A percentile compares a stretch with the other conserved stretches of the same genome.
phyloP scores from a whole-genome alignment of 1,139 yeast species.

The Geotrichum bryndzae region DNA sequence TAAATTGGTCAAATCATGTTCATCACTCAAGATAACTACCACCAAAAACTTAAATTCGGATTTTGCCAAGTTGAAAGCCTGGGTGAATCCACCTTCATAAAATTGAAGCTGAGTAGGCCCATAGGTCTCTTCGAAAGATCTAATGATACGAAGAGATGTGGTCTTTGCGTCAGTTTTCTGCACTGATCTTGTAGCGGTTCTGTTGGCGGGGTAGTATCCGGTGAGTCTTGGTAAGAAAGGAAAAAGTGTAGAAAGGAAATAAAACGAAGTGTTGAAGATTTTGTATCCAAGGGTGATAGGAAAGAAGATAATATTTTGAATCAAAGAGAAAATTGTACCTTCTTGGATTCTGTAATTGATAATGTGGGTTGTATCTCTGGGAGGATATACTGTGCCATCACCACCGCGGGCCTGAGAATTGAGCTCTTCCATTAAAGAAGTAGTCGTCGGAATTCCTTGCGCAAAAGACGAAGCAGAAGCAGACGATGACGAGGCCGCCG shows the following conservation, averaged over 20 bases:
- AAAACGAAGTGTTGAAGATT: slow-evolving; percentile 30
- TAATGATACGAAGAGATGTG: slow-evolving; percentile 38
- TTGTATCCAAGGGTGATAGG: slow-evolving; percentile 34
- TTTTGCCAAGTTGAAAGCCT: slow-evolving; percentile 65
- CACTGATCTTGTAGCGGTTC: slow-evolving; percentile 31
- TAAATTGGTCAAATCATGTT: slow-evolving; percentile 54
- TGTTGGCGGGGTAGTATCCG: slow-evolving; percentile 36
- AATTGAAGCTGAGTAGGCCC: slow-evolving; percentile 37
- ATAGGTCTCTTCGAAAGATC: slow-evolving; percentile 38
- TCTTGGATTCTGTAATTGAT: slow-evolving; percentile 23
- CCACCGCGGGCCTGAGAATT: slow-evolving; percentile 17
- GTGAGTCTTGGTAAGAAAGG: slow-evolving; percentile 36
- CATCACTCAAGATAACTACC: slow-evolving; percentile 67
- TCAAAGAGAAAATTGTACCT: slow-evolving; percentile 25
- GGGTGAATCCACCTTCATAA: slow-evolving; percentile 68
- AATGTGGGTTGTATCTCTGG: slow-evolving; percentile 13
- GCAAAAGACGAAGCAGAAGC: slow-evolving; percentile 8
- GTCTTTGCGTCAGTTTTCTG: slow-evolving; percentile 38
- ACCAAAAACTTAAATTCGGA: slow-evolving; percentile 62
- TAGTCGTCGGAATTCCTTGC: slow-evolving; percentile 14
- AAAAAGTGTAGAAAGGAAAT: slow-evolving; percentile 32
- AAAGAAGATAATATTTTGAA: slow-evolving; percentile 30
- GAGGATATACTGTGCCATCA: slow-evolving; percentile 20
- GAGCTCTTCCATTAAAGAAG: slow-evolving; percentile 32
- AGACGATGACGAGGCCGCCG: slow-evolving; percentile 2